Percentiles rank a stretch among this genome's conserved stretches.
Conservation (phyloP, 2,329 filamentous ascomycete species). For the Colletotrichum truncatum region DNA sequence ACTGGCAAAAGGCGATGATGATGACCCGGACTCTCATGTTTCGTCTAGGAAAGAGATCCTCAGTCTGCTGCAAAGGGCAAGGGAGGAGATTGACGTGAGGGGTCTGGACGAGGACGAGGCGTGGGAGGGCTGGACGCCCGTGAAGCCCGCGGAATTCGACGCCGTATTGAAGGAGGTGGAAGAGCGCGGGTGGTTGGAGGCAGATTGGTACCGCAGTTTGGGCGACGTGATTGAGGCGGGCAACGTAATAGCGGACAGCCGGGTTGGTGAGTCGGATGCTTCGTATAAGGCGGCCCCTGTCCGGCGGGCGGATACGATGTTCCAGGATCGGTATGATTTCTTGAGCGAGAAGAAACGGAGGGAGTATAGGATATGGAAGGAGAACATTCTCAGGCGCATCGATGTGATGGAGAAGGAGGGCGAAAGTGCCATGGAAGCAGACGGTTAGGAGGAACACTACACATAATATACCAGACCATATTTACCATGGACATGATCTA, state of each 20-base stretch:
- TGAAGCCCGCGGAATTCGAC: constrained; percentile 66
- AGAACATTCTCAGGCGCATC: constrained; percentile 65
- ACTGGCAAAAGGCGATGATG: constrained; percentile 46
- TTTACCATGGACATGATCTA: no score
- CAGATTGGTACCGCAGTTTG: constrained; percentile 72
- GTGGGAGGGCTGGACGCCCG: constrained; percentile 62
- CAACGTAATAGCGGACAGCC: constrained; percentile 13
- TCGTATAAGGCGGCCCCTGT: constrained; percentile 47
- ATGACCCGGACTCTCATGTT: constrained; percentile 55
- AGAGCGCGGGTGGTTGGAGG: constrained; percentile 64
- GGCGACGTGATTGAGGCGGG: constrained; percentile 58
- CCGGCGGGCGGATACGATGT: constrained; percentile 72
- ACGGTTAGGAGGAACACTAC: constrained; percentile 18
- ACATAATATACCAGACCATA: no score
- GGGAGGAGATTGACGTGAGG: constrained; percentile 41
- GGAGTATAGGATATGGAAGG: constrained; percentile 74
- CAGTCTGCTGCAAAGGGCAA: constrained; percentile 46
- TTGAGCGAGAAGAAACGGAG: constrained; percentile 69
- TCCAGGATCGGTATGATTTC: constrained; percentile 79
- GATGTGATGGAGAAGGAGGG: constrained; percentile 51
- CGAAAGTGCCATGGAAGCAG: constrained; percentile 45
- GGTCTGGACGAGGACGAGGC: constrained; percentile 55
- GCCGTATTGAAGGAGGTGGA: constrained; percentile 68
- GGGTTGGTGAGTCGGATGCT: constrained; percentile 34
- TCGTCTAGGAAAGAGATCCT: constrained; percentile 51